Percentiles rank a stretch among this genome's conserved stretches.
These are phyloP conservation scores for Sclerotinia sclerotiorum DNA, from an alignment of 2,329 filamentous ascomycete species.

Conservation along the genomic window DNA sequence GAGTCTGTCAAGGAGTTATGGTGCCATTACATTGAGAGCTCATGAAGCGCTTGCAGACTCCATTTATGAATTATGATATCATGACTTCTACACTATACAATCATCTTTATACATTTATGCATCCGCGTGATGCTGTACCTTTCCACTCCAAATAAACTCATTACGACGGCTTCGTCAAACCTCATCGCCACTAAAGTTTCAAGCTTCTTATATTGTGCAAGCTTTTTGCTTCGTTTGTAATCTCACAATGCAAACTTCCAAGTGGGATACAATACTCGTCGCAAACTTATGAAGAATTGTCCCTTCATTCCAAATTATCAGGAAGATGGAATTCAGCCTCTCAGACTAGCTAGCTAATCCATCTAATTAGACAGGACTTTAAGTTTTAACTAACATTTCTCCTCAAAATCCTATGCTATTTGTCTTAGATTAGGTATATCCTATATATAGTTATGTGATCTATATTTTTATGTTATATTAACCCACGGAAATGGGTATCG, in stretches of 20 bases:
- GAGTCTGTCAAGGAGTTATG: neutral
- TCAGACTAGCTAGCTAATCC: too few species aligned
- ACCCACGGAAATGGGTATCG: too few species aligned
- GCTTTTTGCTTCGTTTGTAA: neutral
- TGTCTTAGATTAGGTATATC: too few species aligned
- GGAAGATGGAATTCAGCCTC: too few species aligned
- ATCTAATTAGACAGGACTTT: too few species aligned
- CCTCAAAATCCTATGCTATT: too few species aligned
- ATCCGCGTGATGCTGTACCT: neutral
- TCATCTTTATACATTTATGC: neutral
- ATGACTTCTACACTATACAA: neutral
- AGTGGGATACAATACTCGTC: neutral
- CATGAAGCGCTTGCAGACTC: slow-evolving; percentile 7
- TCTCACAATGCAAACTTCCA: too few species aligned
- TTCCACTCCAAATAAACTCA: too few species aligned
- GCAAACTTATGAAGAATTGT: neutral
- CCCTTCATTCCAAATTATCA: neutral
- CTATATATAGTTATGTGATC: too few species aligned
- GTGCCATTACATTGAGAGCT: neutral
- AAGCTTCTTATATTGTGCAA: neutral
- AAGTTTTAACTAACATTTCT: too few species aligned
- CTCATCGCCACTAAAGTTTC: neutral
- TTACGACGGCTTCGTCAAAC: neutral
- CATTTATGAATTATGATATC: slow-evolving; percentile 13
- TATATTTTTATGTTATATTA: too few species aligned